Evolutionary conservation across 495 filamentous ascomycete species (phyloP), one percentile per base, ranked within the genome.

Genomic region (Venustampulla echinocandica): DNA sequence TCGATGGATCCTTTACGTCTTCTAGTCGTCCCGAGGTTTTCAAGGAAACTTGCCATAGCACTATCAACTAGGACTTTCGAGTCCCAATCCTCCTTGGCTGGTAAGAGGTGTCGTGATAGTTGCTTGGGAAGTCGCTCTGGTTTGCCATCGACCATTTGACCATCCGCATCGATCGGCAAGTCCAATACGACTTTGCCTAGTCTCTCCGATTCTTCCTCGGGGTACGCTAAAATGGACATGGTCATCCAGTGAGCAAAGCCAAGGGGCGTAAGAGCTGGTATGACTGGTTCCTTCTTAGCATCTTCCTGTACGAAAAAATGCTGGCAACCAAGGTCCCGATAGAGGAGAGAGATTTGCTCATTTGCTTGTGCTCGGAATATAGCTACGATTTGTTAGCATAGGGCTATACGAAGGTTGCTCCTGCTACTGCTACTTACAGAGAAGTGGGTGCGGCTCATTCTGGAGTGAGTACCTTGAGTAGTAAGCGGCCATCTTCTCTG

Each of bases 211-310:
- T 97, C 90, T 36, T 77, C 74, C 27, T 87, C 78, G 1, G 90
- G 90, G 53, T 87, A 73, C 11, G 85, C 82, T 54, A 79, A 77
- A 39, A 95, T 82, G 64, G 84, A 70, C 17, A 78, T 64, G 0
- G 84, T 87, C 61, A 84, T 78, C 80, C 85, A 95, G 44, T 65
- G 65, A 48, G 82, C 73, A 60, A 94, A 97, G 2, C 90, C 90
- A 22, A 69, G 56, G 2, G 85, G 83, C 1, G 90, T 95, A 13
- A 96, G 69, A 11, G 75, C 83, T 1, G 90, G 90, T 24, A 87
- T 73, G 35, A 74, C 74, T 3, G 90, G 87, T 44, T 70, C 63
- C 38, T 76, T 69, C 10, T 70, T 68, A 13, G 72, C 54, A 23
- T 73, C 67, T 18, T 71, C 64, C 50, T 88, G 90, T 1, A 94